Base-by-base conservation (phyloP, 208 protist genomes). In the Leptomonas pyrrhocoris region DNA sequence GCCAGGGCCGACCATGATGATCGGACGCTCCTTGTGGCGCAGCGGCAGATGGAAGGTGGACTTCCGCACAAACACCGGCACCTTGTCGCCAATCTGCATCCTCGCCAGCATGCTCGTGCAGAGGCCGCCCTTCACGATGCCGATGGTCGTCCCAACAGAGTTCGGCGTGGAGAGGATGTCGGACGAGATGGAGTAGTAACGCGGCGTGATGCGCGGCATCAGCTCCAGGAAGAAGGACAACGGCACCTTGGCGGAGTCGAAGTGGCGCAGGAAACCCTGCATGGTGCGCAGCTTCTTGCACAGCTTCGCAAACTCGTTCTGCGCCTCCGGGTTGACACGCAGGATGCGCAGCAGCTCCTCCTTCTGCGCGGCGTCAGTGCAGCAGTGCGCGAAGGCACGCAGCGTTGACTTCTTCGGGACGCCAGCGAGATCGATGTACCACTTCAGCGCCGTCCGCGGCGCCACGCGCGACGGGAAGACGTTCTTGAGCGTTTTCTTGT, bases 171-270 rank as follows among this genome's bases (percentile, higher is more conserved):
- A 77, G 53, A 95, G 83, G 8, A 83, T 68, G 51, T 98, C 97
- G 13, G 94, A 98, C 11, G 97, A 94, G 70, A 99, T 98, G 25
- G 97, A 98, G 83, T 97, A 99, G 83, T 98, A 99, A 15, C 98
- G 87, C 28, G 92, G 93, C 46, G 92, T 77, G 48, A 98, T 89
- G 28, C 89, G 91, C 21, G 97, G 96, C 84, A 99, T 95, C 48
- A 98, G 79, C 83, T 98, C 94, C 18, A 98, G 68, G 67, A 97
- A 97, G 68, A 94, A 80, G 19, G 64, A 53, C 23, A 96, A 64
- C n/a, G 94, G 92, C 12, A 96, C 66, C 57, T 91, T 85, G 1
- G 86, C 85, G 2, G 90, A 94, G 61, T 71, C 67, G 68, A 89
- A 97, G 72, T 92, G 90, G 55, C 84, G 61, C 54, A 97, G 79